Conservation (phyloP, 805 yeast species). For the Spathaspora passalidarum region DNA sequence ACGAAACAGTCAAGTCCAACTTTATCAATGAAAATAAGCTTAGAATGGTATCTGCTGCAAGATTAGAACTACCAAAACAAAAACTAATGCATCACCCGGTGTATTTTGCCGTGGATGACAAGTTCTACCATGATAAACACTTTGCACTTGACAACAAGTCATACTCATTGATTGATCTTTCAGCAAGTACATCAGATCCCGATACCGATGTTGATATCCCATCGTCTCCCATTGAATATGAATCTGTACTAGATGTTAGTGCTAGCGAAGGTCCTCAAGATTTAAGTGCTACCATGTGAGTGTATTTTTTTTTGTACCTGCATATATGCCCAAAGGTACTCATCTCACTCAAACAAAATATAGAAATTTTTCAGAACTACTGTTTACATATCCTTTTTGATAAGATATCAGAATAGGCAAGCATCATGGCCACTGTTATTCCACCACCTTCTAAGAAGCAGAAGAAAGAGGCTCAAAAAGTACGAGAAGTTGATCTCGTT, state of each 20-base stretch:
- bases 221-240: slow-evolving; percentile 5
- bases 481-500: slow-evolving; percentile 66
- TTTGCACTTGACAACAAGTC: not conserved
- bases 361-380: not conserved
- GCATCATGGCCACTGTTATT: slow-evolving; percentile 78
- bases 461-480: slow-evolving; percentile 76
- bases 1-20: slow-evolving; percentile 2
- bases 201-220: not conserved
- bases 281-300: not conserved
- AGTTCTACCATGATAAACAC: slow-evolving; percentile 7
- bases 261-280: not conserved
- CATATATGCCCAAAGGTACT: not conserved
- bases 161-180: slow-evolving; percentile 8
- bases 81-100: slow-evolving; percentile 14
- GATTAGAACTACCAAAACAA: slow-evolving; percentile 11
- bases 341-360: not conserved
- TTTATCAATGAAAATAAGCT: slow-evolving; percentile 10
- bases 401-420: not conserved
- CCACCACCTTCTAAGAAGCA: slow-evolving; percentile 95
- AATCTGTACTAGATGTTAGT: slow-evolving; percentile 3
- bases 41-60: slow-evolving; percentile 15
- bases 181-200: not conserved
- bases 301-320: not conserved
- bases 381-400: too few relatives aligned
- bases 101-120: slow-evolving; percentile 22